phyloP scores from a whole-genome alignment of 768 basidiomycete species.

The Naematelia aurantialba region DNA sequence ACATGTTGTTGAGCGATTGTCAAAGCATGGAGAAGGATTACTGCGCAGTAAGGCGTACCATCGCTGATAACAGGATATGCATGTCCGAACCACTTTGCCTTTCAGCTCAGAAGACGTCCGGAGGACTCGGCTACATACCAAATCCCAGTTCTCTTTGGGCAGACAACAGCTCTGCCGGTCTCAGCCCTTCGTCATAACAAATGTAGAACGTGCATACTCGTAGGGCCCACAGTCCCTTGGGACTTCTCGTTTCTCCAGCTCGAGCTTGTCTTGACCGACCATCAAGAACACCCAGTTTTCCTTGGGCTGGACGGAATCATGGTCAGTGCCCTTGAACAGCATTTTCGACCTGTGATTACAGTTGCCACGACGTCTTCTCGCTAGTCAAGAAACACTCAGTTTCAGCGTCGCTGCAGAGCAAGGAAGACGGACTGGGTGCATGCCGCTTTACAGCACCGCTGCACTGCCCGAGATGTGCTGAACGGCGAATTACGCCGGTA shows the following conservation, averaged over 20 bases:
- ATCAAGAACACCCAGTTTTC: conserved; percentile 1
- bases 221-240: conserved; percentile 12
- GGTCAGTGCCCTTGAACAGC: neutral
- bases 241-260: neutral
- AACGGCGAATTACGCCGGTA: neutral
- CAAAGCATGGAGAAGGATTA: neutral
- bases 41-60: conserved; percentile 2
- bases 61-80: conserved; percentile 15
- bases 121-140: conserved; percentile 7
- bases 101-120: neutral
- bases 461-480: neutral
- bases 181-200: neutral
- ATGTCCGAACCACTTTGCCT: conserved; percentile 23
- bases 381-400: too few relatives aligned
- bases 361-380: too few relatives aligned
- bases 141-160: conserved; percentile 17
- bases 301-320: conserved; percentile 6
- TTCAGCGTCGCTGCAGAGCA: too few relatives aligned
- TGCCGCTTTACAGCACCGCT: too few relatives aligned
- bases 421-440: too few relatives aligned
- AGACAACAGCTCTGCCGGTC: conserved; percentile 11
- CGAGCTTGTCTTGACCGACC: neutral
- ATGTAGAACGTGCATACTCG: conserved; percentile 5
- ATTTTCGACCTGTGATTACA: too few relatives aligned
- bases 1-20: neutral